Evolutionary conservation across 176 grass and related monocot species (phyloP), one percentile per base, ranked within the genome.

Genomic region (Avena atlantica): DNA sequence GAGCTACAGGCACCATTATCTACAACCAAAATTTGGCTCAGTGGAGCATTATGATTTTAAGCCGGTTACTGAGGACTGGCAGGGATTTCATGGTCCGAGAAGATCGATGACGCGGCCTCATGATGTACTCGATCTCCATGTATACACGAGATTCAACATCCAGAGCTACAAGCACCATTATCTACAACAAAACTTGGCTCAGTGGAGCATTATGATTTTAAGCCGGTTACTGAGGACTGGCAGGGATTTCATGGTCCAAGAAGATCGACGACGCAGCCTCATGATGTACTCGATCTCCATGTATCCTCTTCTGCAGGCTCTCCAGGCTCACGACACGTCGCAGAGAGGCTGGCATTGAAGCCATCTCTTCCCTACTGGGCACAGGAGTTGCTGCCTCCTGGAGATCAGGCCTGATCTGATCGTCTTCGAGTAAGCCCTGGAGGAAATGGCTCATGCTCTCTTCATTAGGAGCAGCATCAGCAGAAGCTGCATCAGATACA

Each of bases 291-390:
- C 65, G 61, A 65, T 84, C 91, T 69, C 75, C 78, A 81, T 55
- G 61, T 66, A 95, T 93, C 62, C 81, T 92, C 67, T 90, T 89
- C 83, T 95, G 95, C 21, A 95, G 84, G 61, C 56, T 77, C 88
- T 95, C 95, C 78, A 93, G 83, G 91, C 91, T 95, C n/a, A 81
- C 72, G 0, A 92, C 84, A 4, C 86, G 86, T 45, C 6, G 76
- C 81, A 95, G 4, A 5, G 91, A 57, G 17, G 11, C 16, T 14
- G 55, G 61, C 37, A 47, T 78, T 8, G 42, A n/a, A 13, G 17
- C 12, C 40, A 40, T 91, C 67, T 85, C 89, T 9, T 85, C 89
- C 13, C 19, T 44, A 81, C 8, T 51, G 31, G 23, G 40, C 47
- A 45, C 40, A 61, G 70, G 57, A 66, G 69, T 81, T 48, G 12